phyloP scores from a whole-genome alignment of 2,329 filamentous ascomycete species.

The Aspergillus sp. region DNA sequence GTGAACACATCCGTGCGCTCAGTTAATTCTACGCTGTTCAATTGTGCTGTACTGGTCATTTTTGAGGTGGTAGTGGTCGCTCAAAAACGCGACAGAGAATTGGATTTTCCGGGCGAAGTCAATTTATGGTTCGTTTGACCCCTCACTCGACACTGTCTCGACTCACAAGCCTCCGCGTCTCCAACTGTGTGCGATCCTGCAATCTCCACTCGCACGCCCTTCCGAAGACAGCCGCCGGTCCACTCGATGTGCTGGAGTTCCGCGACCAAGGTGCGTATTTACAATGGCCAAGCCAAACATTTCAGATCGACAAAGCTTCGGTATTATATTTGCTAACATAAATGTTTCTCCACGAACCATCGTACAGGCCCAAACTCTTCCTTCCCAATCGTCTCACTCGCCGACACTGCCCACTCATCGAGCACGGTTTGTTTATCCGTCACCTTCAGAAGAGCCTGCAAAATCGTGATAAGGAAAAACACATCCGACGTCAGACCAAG shows the following conservation, averaged over 20 bases:
- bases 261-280: neutral
- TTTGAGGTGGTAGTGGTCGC: neutral
- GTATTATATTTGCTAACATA: neutral
- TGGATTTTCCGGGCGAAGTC: neutral
- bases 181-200: neutral
- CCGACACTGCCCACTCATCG: neutral
- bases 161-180: neutral
- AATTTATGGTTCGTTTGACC: neutral
- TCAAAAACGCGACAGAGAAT: neutral
- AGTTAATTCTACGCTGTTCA: neutral
- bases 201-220: neutral
- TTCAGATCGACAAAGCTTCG: neutral
- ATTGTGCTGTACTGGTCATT: neutral
- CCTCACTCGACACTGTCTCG: neutral
- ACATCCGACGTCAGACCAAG: neutral
- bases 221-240: neutral
- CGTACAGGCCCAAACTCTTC: neutral
- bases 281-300: neutral
- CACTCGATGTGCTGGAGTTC: neutral
- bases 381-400: neutral
- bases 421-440: neutral
- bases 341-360: neutral
- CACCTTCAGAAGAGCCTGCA: neutral
- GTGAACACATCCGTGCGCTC: neutral
- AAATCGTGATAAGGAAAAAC: constrained; percentile 2